phyloP scores from a whole-genome alignment of 345 rosid genomes.

The Odontarrhena argentea region DNA sequence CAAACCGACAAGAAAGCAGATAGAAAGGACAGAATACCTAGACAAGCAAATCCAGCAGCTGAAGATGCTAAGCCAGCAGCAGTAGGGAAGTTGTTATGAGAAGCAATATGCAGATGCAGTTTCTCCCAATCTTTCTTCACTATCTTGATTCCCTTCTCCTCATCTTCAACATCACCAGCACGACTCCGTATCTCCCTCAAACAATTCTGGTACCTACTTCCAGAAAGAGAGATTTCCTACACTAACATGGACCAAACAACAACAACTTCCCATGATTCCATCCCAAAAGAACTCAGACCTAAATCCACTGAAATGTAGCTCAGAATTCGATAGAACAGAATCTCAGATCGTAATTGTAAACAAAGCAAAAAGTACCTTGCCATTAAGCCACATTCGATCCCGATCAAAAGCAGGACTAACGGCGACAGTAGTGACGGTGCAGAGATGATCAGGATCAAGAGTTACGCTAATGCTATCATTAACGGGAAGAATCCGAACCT shows the following conservation, averaged over 20 bases:
- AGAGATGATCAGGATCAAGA: constrained; percentile 88
- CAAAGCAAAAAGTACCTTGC: constrained; percentile 56
- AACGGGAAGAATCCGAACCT: constrained; percentile 83
- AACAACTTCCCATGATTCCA: neutral
- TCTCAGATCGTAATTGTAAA: constrained; percentile 4
- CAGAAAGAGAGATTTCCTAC: constrained; percentile 92
- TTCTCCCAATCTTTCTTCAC: constrained; percentile 86
- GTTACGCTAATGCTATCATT: constrained; percentile 96
- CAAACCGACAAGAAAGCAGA: constrained; percentile 3
- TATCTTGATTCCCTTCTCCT: constrained; percentile 76
- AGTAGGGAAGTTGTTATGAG: constrained; percentile 90
- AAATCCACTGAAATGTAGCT: no score
- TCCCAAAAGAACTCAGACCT: no score
- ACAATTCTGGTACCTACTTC: constrained; percentile 87
- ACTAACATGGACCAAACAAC: constrained; percentile 45
- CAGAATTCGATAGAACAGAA: neutral
- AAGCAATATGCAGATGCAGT: constrained; percentile 81
- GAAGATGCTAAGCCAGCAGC: constrained; percentile 99
- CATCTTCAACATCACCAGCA: constrained; percentile 76
- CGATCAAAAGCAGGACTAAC: constrained; percentile 78
- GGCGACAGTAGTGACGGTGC: constrained; percentile 93
- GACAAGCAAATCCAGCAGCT: constrained; percentile 98
- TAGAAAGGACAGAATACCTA: constrained; percentile 51
- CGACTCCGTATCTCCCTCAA: constrained; percentile 82
- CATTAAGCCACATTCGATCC: constrained; percentile 99